These are phyloP conservation scores for Puya raimondii DNA, from an alignment of 176 grass and related monocot genomes.

Conservation along the genomic window DNA sequence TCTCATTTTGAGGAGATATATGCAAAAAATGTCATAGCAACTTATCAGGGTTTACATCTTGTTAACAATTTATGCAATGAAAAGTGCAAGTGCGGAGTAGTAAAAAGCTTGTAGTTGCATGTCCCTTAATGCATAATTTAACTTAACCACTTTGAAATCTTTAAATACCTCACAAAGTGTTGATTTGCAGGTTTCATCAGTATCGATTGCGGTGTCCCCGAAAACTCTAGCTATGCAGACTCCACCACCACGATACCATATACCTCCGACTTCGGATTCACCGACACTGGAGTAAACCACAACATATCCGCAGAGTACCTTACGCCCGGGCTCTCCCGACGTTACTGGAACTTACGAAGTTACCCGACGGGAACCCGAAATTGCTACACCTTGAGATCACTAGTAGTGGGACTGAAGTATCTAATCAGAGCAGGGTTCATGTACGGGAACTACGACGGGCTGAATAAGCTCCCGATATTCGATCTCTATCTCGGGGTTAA, in stretches of 20 bases:
- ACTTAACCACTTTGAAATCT: too few relatives aligned
- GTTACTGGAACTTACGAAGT: background rate
- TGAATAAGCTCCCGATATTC: constrained; percentile 22
- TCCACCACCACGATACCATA: constrained; percentile 13
- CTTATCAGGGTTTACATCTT: too few relatives aligned
- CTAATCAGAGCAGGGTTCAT: constrained; percentile 29
- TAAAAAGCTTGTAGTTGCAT: too few relatives aligned
- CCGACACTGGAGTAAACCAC: background rate
- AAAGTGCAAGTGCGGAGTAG: too few relatives aligned
- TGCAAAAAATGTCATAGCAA: too few relatives aligned
- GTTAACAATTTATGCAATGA: too few relatives aligned
- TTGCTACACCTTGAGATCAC: constrained; percentile 46
- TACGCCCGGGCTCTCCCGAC: background rate
- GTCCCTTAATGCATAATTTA: too few relatives aligned
- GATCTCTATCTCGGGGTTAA: constrained; percentile 42
- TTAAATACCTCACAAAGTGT: too few relatives aligned
- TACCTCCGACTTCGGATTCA: constrained; percentile 9
- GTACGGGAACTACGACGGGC: constrained; percentile 52
- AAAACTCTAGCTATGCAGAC: constrained; percentile 23
- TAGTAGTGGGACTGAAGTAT: constrained; percentile 31
- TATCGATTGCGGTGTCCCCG: constrained; percentile 26
- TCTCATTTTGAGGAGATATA: too few relatives aligned
- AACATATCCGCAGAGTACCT: background rate
- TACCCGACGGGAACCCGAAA: constrained; percentile 10
- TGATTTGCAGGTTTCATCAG: background rate